These are phyloP conservation scores for Rhizophora mangle DNA, from an alignment of 345 rosid species.

Conservation along the genomic window DNA sequence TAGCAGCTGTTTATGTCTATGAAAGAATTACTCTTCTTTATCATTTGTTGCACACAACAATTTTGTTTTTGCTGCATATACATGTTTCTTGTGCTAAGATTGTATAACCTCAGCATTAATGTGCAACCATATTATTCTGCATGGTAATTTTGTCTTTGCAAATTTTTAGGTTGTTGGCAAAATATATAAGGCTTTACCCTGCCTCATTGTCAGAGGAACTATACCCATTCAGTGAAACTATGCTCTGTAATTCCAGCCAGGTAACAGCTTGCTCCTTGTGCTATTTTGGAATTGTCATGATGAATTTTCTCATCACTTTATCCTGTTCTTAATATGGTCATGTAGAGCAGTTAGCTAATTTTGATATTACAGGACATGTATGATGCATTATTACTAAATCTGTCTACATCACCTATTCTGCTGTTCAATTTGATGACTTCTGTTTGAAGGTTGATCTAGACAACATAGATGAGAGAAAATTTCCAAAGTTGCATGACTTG, in stretches of 20 bases:
- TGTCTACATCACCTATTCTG: background rate
- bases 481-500: conserved; percentile 56
- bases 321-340: too few relatives aligned
- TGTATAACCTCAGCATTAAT: background rate
- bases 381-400: background rate
- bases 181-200: conserved; percentile 81
- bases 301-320: too few relatives aligned
- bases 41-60: too few relatives aligned
- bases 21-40: too few relatives aligned
- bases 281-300: background rate
- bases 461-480: conserved; percentile 51
- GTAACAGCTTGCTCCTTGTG: conserved; percentile 30
- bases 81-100: background rate
- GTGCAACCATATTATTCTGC: background rate
- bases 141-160: conserved; percentile 8
- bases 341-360: too few relatives aligned
- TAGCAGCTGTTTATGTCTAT: too few relatives aligned
- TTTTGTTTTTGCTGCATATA: background rate
- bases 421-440: conserved; percentile 1
- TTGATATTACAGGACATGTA: too few relatives aligned
- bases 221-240: conserved; percentile 73
- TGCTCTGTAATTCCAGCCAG: conserved; percentile 94
- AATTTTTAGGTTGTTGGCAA: conserved; percentile 77
- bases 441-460: conserved; percentile 86
- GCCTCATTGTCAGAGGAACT: conserved; percentile 72